These are phyloP conservation scores for Alternaria alternata DNA, from an alignment of 2,329 filamentous ascomycete species.

Conservation along the genomic window DNA sequence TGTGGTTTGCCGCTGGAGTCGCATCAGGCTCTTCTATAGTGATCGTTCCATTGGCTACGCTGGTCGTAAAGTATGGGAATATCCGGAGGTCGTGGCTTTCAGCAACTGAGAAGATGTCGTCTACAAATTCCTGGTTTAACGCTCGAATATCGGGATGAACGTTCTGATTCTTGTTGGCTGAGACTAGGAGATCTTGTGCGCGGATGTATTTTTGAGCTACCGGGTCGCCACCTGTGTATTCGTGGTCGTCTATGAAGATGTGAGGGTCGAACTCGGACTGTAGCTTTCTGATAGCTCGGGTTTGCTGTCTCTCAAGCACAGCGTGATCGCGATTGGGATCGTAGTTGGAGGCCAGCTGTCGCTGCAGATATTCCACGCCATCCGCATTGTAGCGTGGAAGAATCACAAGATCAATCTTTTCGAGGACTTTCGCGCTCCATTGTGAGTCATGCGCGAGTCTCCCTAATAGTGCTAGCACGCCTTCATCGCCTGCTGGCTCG, in stretches of 20 bases:
- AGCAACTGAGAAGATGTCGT: conserved; percentile 24
- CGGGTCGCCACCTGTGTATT: conserved; percentile 30
- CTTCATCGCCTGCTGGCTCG: conserved; percentile 42
- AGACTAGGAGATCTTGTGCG: conserved; percentile 36
- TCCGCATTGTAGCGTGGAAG: conserved; percentile 42
- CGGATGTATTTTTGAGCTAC: conserved; percentile 27
- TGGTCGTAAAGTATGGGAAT: conserved; percentile 38
- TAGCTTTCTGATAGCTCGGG: conserved; percentile 24
- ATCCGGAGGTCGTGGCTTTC: conserved; percentile 22
- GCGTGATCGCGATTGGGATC: conserved; percentile 41
- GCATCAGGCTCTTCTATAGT: conserved; percentile 35
- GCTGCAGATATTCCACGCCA: conserved; percentile 36
- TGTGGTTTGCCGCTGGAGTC: conserved; percentile 37
- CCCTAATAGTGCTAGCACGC: conserved; percentile 37
- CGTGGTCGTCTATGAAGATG: conserved; percentile 38
- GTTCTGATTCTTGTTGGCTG: conserved; percentile 43
- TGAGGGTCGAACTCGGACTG: conserved; percentile 36
- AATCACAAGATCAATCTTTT: conserved; percentile 33
- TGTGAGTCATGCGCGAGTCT: conserved; percentile 36
- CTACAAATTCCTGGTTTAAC: conserved; percentile 37
- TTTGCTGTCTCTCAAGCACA: conserved; percentile 36
- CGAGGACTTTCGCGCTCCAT: conserved; percentile 31
- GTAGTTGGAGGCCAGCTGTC: conserved; percentile 30
- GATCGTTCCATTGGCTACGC: conserved; percentile 26
- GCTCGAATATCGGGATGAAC: conserved; percentile 36